Evolutionary conservation across 176 grass and related monocot species (phyloP).

Genomic region (Ensete glaucum): DNA sequence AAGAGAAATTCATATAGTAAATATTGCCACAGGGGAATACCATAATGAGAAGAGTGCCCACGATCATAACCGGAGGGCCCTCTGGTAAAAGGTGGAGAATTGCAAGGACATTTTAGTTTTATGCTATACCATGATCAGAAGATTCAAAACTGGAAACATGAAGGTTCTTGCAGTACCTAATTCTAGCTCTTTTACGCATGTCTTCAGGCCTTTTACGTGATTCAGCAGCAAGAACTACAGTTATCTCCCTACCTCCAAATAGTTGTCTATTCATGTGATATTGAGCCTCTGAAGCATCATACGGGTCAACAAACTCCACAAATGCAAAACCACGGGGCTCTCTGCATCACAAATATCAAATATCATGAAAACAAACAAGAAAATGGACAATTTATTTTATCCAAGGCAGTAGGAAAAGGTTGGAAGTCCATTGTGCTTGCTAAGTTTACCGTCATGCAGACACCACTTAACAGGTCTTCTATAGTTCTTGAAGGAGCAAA

Average conservation of each 20-base stretch:
- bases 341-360: constrained; percentile 29
- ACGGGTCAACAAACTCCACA: constrained; percentile 82
- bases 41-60: constrained; percentile 57
- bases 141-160: constrained; percentile 8
- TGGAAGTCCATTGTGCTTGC: constrained; percentile 10
- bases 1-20: constrained; percentile 1
- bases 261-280: constrained; percentile 98
- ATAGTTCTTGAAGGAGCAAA: constrained; percentile 45
- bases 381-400: constrained; percentile 6
- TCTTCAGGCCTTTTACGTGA: constrained; percentile 88
- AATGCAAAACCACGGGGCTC: constrained; percentile 90
- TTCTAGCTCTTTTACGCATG: constrained; percentile 60
- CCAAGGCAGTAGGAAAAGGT: constrained; percentile 20
- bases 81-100: constrained; percentile 28
- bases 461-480: constrained; percentile 31
- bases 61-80: constrained; percentile 60
- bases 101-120: background rate
- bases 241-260: constrained; percentile 77
- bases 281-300: constrained; percentile 86
- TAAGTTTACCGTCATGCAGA: constrained; percentile 36
- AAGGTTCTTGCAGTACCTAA: constrained; percentile 30
- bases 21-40: constrained; percentile 33
- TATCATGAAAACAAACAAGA: constrained; percentile 6
- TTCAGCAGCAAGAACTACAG: constrained; percentile 90
- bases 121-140: constrained; percentile 12